Conservation (phyloP, 2,329 filamentous ascomycete species). For the Drechslerella coelobrocha region DNA sequence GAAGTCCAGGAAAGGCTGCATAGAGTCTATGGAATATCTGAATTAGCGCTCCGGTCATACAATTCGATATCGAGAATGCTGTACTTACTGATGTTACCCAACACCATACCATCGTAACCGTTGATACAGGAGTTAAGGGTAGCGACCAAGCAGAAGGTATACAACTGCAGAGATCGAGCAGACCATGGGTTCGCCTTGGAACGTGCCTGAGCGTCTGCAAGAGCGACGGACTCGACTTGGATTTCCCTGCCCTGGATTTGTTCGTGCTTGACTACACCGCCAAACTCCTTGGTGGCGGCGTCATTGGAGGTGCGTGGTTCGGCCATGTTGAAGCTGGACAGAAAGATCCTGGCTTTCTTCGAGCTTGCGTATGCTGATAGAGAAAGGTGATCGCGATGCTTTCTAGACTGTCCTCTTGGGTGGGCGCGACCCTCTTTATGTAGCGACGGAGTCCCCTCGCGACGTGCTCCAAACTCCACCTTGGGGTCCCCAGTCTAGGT, state of each 20-base stretch:
- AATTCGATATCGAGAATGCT: not conserved
- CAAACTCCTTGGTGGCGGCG: slow-evolving; percentile 48
- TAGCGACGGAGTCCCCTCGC: slow-evolving; percentile 24
- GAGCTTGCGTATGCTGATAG: slow-evolving; percentile 37
- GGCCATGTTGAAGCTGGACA: slow-evolving; percentile 39
- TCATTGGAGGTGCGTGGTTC: slow-evolving; percentile 42
- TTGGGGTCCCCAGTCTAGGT: slow-evolving; percentile 29
- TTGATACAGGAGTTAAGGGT: slow-evolving; percentile 65
- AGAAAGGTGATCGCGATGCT: slow-evolving; percentile 43
- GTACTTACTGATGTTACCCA: slow-evolving; percentile 58
- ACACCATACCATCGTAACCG: slow-evolving; percentile 63
- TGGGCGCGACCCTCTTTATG: slow-evolving; percentile 40
- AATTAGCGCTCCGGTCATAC: slow-evolving; percentile 4
- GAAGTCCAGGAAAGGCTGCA: slow-evolving; percentile 60
- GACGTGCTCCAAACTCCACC: slow-evolving; percentile 34
- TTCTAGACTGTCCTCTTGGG: slow-evolving; percentile 34
- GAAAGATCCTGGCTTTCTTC: slow-evolving; percentile 47
- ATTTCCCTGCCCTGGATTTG: slow-evolving; percentile 42
- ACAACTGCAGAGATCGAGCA: slow-evolving; percentile 60
- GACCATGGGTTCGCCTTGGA: slow-evolving; percentile 57
- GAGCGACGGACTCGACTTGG: slow-evolving; percentile 47
- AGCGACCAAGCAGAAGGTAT: slow-evolving; percentile 62
- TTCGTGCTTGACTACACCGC: slow-evolving; percentile 46
- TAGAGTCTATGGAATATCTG: slow-evolving; percentile 56
- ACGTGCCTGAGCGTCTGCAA: slow-evolving; percentile 47